A percentile compares a stretch with the other conserved stretches of the same genome.
phyloP scores from a whole-genome alignment of 352 stramenopile genomes.

The Phytopythium ostracodes region DNA sequence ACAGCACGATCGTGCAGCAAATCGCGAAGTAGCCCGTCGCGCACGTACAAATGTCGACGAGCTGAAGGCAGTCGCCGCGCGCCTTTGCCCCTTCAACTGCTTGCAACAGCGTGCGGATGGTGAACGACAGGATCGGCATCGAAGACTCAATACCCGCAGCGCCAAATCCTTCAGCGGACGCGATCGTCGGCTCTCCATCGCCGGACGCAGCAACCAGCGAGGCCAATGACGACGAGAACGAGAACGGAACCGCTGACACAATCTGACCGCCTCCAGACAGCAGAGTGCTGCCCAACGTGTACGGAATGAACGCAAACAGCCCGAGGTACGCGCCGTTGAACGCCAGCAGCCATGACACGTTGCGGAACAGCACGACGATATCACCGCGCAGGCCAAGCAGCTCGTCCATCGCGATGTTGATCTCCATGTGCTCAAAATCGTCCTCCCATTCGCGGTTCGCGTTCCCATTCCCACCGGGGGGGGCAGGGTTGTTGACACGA shows the following conservation, averaged over 20 bases:
- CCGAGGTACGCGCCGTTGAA: slow-evolving; percentile 97
- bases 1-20: slow-evolving; percentile 81
- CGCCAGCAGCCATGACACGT: slow-evolving; percentile 95
- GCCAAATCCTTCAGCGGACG: not conserved
- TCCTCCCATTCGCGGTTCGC: slow-evolving; percentile 80
- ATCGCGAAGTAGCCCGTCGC: slow-evolving; percentile 77
- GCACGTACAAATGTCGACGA: slow-evolving; percentile 84
- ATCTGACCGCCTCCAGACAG: slow-evolving; percentile 70
- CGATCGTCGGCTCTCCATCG: slow-evolving; percentile 15
- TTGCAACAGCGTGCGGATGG: slow-evolving; percentile 51
- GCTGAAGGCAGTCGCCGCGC: slow-evolving; percentile 73
- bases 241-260: slow-evolving; percentile 39
- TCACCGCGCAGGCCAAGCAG: slow-evolving; percentile 95
- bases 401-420: slow-evolving; percentile 96
- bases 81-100: slow-evolving; percentile 54
- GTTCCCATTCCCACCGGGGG: slow-evolving; percentile 15
- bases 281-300: slow-evolving; percentile 90
- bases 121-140: slow-evolving; percentile 29
- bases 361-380: slow-evolving; percentile 91
- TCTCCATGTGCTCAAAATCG: slow-evolving; percentile 91
- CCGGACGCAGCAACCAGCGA: slow-evolving; percentile 16
- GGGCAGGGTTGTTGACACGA: slow-evolving; percentile 24
- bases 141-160: slow-evolving; percentile 6
- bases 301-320: slow-evolving; percentile 96
- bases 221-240: slow-evolving; percentile 16